phyloP scores from a whole-genome alignment of 257 asterid species.

The Salvia splendens region DNA sequence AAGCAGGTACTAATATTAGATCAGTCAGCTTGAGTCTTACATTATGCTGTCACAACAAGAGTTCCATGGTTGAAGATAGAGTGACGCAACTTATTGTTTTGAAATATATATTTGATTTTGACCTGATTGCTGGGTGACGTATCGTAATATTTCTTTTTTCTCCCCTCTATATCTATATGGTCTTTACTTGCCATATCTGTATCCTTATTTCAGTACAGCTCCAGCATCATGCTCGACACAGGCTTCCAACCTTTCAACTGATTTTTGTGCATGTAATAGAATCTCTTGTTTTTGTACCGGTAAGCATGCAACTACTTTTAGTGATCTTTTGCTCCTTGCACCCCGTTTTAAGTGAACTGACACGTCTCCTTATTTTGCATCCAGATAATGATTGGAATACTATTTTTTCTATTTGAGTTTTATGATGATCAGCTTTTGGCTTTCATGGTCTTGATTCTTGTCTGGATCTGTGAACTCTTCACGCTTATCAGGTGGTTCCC shows the following conservation, averaged over 20 bases:
- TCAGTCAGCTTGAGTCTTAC: constrained; percentile 25
- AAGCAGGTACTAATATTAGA: constrained; percentile 22
- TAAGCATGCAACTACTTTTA: constrained; percentile 41
- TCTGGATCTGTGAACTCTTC: constrained; percentile 98
- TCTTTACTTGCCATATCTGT: constrained; percentile 28
- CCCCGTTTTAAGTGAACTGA: constrained; percentile 26
- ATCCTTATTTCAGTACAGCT: constrained; percentile 80
- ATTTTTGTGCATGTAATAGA: constrained; percentile 97
- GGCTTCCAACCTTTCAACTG: constrained; percentile 98
- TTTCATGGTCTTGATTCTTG: constrained; percentile 95
- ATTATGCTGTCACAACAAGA: constrained; percentile 23
- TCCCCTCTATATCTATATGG: not conserved
- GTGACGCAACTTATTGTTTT: constrained; percentile 12
- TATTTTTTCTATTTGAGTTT: constrained; percentile 95
- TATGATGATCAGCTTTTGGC: constrained; percentile 98
- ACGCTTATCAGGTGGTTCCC: constrained; percentile 86
- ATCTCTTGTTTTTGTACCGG: constrained; percentile 98
- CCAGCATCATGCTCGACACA: constrained; percentile 98
- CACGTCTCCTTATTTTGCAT: constrained; percentile 28
- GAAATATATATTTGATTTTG: constrained; percentile 21
- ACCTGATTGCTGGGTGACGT: constrained; percentile 21
- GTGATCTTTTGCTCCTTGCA: constrained; percentile 23
- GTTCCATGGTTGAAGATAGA: constrained; percentile 22
- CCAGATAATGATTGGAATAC: constrained; percentile 99
- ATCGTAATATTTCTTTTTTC: not conserved